These are phyloP conservation scores for Chlorella sp. DNA, from an alignment of 139 green algal genomes.

Conservation along the genomic window DNA sequence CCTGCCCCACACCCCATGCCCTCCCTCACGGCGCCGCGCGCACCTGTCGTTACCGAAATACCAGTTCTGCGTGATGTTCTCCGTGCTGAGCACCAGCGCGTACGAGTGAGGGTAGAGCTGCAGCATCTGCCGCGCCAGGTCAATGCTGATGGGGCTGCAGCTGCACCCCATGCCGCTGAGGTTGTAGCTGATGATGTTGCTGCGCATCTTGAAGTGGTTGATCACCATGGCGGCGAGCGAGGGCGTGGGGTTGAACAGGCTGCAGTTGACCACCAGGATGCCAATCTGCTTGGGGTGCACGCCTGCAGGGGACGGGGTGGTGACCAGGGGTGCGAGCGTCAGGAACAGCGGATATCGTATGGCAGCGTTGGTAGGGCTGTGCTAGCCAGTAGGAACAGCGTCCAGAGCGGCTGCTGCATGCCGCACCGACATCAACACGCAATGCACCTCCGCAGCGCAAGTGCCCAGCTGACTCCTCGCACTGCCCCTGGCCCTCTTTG, in stretches of 20 bases:
- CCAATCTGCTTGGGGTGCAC: slow-evolving; percentile 64
- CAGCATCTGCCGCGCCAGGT: slow-evolving; percentile 87
- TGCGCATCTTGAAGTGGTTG: slow-evolving; percentile 91
- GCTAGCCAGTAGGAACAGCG: not conserved
- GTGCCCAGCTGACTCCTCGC: no score
- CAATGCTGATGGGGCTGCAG: slow-evolving; percentile 53
- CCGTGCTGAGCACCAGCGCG: slow-evolving; percentile 86
- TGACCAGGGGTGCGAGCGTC: no score
- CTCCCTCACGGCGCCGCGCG: not conserved
- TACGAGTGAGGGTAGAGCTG: slow-evolving; percentile 68
- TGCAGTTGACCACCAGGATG: slow-evolving; percentile 96
- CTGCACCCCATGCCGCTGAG: slow-evolving; percentile 87
- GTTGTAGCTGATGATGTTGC: slow-evolving; percentile 90
- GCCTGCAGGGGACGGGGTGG: slow-evolving; percentile 15
- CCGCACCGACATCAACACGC: no score
- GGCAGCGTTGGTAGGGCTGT: not conserved
- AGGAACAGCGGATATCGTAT: no score
- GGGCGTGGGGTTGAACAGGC: slow-evolving; percentile 95
- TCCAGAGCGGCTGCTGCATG: not conserved
- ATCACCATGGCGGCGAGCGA: slow-evolving; percentile 93
- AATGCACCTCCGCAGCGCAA: no score
- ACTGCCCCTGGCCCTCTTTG: no score
- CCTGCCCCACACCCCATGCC: not conserved
- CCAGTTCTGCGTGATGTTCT: slow-evolving; percentile 99
- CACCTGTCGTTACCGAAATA: slow-evolving; percentile 80